Percentiles rank a stretch among this genome's conserved stretches.
Conservation (phyloP, 257 asterid species). For the Lavandula angustifolia region DNA sequence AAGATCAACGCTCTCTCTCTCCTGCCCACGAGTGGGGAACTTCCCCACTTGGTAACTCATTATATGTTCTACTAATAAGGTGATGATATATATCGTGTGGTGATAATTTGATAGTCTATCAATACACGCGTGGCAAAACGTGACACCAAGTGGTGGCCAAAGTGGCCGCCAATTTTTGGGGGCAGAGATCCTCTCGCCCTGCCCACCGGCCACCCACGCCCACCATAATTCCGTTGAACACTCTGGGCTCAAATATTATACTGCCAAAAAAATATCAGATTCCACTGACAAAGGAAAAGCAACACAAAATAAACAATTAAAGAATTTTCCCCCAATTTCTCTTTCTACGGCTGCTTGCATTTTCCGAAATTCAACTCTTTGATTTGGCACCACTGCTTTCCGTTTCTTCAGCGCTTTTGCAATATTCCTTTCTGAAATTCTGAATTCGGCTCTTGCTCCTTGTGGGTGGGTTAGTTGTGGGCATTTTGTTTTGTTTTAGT, state of each 20-base stretch:
- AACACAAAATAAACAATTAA: neutral
- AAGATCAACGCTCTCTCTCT: constrained; percentile 11
- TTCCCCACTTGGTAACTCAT: no score
- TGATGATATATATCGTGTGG: no score
- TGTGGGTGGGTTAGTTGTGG: constrained; percentile 16
- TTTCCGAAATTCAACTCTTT: constrained; percentile 21
- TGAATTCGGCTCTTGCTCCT: constrained; percentile 3
- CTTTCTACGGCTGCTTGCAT: constrained; percentile 27
- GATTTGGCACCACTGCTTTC: constrained; percentile 22
- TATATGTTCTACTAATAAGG: no score
- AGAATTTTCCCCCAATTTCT: neutral
- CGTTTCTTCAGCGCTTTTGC: constrained; percentile 13
- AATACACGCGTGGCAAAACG: no score
- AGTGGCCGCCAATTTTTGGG: no score
- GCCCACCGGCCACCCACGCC: neutral
- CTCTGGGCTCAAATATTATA: constrained; percentile 21
- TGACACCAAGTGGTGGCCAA: no score
- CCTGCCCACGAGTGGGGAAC: no score
- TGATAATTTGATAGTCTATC: no score
- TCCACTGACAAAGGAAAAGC: constrained; percentile 16
- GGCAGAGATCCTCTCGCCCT: no score
- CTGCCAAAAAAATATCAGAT: constrained; percentile 9
- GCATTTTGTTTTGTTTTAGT: neutral
- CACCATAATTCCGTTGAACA: constrained; percentile 23
- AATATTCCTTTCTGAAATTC: neutral